Evolutionary conservation across 768 basidiomycete species (phyloP).

Genomic region (Rhodotorula kratochvilovae): DNA sequence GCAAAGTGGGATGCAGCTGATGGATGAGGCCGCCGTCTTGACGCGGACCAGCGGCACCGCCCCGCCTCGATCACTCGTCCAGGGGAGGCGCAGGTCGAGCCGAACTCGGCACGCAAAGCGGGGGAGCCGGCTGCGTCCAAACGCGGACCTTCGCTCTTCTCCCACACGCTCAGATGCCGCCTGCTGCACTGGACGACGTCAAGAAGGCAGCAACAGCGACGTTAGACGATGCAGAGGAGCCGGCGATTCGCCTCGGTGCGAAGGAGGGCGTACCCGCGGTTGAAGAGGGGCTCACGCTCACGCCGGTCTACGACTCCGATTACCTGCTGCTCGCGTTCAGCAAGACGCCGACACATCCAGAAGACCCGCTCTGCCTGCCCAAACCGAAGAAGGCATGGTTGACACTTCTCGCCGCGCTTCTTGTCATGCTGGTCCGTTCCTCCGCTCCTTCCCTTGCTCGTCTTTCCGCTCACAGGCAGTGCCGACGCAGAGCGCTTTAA

Average conservation of each 20-base stretch:
- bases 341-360: neutral
- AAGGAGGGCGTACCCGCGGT: neutral
- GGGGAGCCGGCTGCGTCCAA: neutral
- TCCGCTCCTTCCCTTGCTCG: too few relatives aligned
- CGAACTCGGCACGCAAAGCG: neutral
- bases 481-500: constrained; percentile 6
- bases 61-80: too few relatives aligned
- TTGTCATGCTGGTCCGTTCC: constrained; percentile 15
- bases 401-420: constrained; percentile 17
- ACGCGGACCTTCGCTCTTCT: too few relatives aligned
- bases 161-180: too few relatives aligned
- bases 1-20: too few relatives aligned
- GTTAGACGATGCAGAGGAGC: neutral
- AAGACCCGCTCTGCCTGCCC: constrained; percentile 10
- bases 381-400: neutral
- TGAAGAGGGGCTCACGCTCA: neutral
- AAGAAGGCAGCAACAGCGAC: neutral
- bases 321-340: constrained; percentile 11
- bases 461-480: neutral
- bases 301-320: neutral
- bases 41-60: too few relatives aligned
- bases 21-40: too few relatives aligned
- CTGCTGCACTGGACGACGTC: neutral
- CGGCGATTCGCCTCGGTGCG: too few relatives aligned
- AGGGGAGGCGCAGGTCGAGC: neutral